These are phyloP conservation scores for Xerocomellus amylosporus DNA, from an alignment of 768 basidiomycete genomes.

Conservation along the genomic window DNA sequence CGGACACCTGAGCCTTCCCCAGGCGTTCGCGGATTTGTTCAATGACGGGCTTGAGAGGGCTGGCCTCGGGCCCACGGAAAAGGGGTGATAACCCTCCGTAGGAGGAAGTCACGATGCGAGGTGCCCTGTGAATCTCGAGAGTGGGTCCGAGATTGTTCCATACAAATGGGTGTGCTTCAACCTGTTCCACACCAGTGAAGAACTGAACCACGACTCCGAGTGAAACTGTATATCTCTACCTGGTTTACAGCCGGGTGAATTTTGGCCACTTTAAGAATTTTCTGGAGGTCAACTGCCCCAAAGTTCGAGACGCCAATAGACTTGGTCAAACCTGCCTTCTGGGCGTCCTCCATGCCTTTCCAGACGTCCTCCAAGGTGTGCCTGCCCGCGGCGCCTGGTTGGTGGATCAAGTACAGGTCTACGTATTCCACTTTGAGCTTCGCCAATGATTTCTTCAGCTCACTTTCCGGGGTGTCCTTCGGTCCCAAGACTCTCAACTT, in stretches of 20 bases:
- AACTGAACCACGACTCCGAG: background rate
- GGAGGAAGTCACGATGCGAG: slow-evolving; percentile 39
- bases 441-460: slow-evolving; percentile 52
- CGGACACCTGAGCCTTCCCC: slow-evolving; percentile 25
- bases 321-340: slow-evolving; percentile 34
- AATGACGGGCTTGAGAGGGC: no score
- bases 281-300: slow-evolving; percentile 38
- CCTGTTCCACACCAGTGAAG: slow-evolving; percentile 21
- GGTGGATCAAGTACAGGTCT: no score
- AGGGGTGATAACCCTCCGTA: slow-evolving; percentile 40
- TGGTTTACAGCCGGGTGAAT: slow-evolving; percentile 53
- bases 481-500: slow-evolving; percentile 39
- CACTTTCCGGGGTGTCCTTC: slow-evolving; percentile 45
- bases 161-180: slow-evolving; percentile 54
- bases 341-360: no score
- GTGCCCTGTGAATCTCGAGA: slow-evolving; percentile 31
- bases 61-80: no score
- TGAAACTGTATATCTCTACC: slow-evolving; percentile 26
- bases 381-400: no score
- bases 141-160: slow-evolving; percentile 38
- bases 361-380: no score
- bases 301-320: slow-evolving; percentile 56
- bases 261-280: slow-evolving; percentile 41
- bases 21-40: slow-evolving; percentile 30
- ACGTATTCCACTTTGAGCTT: slow-evolving; percentile 32